Evolutionary conservation across 176 grass and related monocot species (phyloP).

Genomic region (Phoenix roebelenii): DNA sequence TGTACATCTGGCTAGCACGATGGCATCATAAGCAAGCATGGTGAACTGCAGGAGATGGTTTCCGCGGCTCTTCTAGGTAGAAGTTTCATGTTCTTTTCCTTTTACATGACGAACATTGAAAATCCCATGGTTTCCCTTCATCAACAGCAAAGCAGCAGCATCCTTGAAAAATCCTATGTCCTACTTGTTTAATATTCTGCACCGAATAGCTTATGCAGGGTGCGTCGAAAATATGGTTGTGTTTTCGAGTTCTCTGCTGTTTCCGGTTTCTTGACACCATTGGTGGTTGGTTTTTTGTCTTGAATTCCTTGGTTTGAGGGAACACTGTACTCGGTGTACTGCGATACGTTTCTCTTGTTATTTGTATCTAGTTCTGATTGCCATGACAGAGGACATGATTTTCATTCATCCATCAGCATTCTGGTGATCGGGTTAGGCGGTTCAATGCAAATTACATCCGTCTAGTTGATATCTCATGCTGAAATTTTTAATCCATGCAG

Average conservation of each 20-base stretch:
- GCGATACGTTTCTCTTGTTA: constrained; percentile 1
- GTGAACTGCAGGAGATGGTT: too few relatives aligned
- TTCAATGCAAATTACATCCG: neutral
- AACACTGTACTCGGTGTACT: constrained; percentile 1
- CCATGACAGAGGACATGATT: neutral
- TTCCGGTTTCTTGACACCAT: too few relatives aligned
- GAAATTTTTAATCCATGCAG: constrained; percentile 11
- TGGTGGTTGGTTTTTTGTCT: too few relatives aligned
- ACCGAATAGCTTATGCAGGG: neutral
- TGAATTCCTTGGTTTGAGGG: neutral
- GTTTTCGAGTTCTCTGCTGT: neutral
- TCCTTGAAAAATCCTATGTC: neutral
- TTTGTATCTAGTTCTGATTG: constrained; percentile 6
- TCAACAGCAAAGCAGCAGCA: neutral
- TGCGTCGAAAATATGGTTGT: neutral
- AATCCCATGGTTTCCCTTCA: too few relatives aligned
- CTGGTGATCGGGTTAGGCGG: neutral
- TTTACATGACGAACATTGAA: too few relatives aligned
- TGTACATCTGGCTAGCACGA: too few relatives aligned
- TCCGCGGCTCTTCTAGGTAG: too few relatives aligned
- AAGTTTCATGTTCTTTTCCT: too few relatives aligned
- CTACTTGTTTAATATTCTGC: neutral
- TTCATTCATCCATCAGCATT: neutral
- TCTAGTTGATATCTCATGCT: neutral
- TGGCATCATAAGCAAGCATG: too few relatives aligned